Percentiles rank a stretch among this genome's conserved stretches.
Evolutionary conservation across 345 rosid genomes (phyloP).

Genomic region (Erodium maritimum): DNA sequence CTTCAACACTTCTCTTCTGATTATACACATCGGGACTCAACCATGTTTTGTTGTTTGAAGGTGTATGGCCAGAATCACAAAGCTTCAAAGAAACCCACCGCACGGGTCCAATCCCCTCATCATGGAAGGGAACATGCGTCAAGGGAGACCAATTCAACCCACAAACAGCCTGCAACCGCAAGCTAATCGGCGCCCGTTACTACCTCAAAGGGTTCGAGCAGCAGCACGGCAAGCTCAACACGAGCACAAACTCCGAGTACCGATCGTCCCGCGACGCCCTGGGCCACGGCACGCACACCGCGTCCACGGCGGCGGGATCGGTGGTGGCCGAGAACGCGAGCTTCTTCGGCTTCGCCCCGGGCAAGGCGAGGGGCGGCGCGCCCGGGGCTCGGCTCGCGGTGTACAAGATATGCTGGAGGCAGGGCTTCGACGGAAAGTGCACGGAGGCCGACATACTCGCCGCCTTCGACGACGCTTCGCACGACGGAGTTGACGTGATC

Average conservation of each 20-base stretch:
- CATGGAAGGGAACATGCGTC: constrained; percentile 54
- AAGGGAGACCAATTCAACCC: constrained; percentile 45
- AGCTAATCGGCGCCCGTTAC: constrained; percentile 62
- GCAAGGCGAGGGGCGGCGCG: constrained; percentile 54
- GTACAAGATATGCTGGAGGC: constrained; percentile 44
- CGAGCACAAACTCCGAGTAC: constrained; percentile 25
- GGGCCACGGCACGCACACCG: constrained; percentile 64
- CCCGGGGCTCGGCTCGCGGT: constrained; percentile 50
- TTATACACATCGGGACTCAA: no score
- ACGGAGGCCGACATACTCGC: constrained; percentile 44
- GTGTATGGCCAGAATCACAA: constrained; percentile 64
- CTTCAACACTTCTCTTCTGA: no score
- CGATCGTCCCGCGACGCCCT: constrained; percentile 42
- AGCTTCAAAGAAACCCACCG: constrained; percentile 40
- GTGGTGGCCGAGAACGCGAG: constrained; percentile 23
- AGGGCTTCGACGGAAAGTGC: constrained; percentile 20
- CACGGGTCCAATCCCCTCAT: constrained; percentile 34
- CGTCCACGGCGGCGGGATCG: constrained; percentile 50
- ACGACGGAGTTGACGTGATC: constrained; percentile 40
- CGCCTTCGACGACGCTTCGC: constrained; percentile 42
- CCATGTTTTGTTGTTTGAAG: constrained; percentile 16
- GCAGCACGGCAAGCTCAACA: constrained; percentile 22
- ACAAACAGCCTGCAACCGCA: constrained; percentile 36
- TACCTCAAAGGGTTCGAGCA: constrained; percentile 41
- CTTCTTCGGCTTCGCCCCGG: constrained; percentile 27